A percentile compares a stretch with the other conserved stretches of the same genome.
Conservation (phyloP, 2,329 filamentous ascomycete genomes). For the Xylaria multiplex region DNA sequence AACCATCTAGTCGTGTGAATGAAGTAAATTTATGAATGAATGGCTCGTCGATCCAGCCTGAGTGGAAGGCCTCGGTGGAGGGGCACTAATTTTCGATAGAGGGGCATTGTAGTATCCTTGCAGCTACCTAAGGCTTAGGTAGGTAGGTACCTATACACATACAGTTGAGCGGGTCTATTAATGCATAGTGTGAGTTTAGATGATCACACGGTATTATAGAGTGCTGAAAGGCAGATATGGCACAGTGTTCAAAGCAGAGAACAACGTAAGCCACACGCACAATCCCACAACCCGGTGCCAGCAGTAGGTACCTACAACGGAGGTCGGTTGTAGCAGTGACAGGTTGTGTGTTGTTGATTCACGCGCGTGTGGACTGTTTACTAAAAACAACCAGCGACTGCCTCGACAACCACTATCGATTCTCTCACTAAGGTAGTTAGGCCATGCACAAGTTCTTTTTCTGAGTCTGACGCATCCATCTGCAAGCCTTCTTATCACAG, state of each 20-base stretch:
- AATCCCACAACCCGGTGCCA: too few species aligned
- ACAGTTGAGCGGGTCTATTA: too few species aligned
- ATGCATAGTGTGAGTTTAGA: too few species aligned
- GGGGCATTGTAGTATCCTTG: slow-evolving; percentile 13
- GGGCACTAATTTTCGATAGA: slow-evolving; percentile 28
- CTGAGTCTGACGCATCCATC: slow-evolving; percentile 21
- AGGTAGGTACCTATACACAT: not conserved
- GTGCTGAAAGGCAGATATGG: not conserved
- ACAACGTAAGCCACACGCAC: slow-evolving; percentile 11
- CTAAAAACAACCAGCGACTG: slow-evolving; percentile 34
- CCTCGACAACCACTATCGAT: slow-evolving; percentile 29
- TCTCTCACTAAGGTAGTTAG: not conserved
- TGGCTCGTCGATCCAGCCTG: not conserved
- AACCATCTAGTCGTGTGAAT: not conserved
- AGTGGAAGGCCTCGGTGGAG: slow-evolving; percentile 21
- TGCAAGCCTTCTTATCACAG: slow-evolving; percentile 17
- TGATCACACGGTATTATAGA: not conserved
- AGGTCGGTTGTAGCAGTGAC: not conserved
- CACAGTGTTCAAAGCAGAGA: not conserved
- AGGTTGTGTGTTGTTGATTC: slow-evolving; percentile 16
- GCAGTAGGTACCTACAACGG: too few species aligned
- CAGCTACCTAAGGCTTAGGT: not conserved
- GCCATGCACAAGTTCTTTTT: slow-evolving; percentile 22
- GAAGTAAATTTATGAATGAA: not conserved
- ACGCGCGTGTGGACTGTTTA: slow-evolving; percentile 36